phyloP scores from a whole-genome alignment of 305 asterid species.

The Caryopteris hybrid region DNA sequence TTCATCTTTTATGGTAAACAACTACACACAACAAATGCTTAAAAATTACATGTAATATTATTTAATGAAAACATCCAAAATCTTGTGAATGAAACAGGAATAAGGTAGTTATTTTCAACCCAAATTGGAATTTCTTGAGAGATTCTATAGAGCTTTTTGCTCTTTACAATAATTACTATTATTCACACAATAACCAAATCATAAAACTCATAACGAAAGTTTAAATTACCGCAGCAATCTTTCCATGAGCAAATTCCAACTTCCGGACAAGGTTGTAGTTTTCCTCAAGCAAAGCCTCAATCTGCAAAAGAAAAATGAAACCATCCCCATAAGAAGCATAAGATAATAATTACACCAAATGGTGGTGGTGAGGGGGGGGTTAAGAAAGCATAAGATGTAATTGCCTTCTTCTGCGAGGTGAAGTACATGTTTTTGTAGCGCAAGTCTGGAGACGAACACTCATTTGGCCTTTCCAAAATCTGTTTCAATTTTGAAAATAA shows the following conservation, averaged over 20 bases:
- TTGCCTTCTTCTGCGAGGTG: constrained; percentile 44
- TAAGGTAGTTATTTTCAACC: neutral
- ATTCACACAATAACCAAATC: neutral
- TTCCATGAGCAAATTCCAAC: constrained; percentile 43
- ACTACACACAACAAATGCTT: too few species aligned
- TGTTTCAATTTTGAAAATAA: constrained; percentile 5
- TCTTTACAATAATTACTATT: too few species aligned
- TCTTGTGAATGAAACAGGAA: neutral
- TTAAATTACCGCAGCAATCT: constrained; percentile 43
- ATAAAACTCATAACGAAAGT: neutral
- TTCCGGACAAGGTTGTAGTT: constrained; percentile 32
- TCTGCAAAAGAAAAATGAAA: constrained; percentile 21
- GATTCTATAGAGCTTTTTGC: neutral
- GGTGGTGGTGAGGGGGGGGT: too few species aligned
- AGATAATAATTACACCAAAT: neutral
- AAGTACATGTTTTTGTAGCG: constrained; percentile 40
- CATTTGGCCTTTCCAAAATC: constrained; percentile 16
- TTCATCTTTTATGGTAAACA: too few species aligned
- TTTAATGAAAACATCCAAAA: neutral
- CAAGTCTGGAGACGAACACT: constrained; percentile 5
- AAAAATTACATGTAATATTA: too few species aligned
- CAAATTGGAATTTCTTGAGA: neutral
- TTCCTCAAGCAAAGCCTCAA: constrained; percentile 36
- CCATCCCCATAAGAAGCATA: neutral
- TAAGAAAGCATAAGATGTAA: neutral